A percentile compares a stretch with the other conserved stretches of the same genome.
phyloP scores from a whole-genome alignment of 345 rosid species.

The Nephelium lappaceum region DNA sequence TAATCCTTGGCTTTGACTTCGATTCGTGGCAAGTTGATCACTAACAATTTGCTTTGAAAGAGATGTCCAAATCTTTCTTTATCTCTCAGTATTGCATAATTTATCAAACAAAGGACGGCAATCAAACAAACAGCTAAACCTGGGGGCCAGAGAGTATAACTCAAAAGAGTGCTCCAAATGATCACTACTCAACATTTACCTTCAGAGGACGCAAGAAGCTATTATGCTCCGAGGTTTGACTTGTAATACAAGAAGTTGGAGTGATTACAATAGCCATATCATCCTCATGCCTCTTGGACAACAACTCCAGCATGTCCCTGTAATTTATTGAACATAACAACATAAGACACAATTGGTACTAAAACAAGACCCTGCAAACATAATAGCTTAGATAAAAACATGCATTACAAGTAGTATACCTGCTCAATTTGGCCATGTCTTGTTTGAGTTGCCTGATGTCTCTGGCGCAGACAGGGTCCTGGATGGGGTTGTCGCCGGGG shows the following conservation, averaged over 20 bases:
- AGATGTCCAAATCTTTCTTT: not conserved
- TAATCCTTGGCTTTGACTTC: not conserved
- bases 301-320: slow-evolving; percentile 39
- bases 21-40: not conserved
- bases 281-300: too few species aligned
- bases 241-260: slow-evolving; percentile 42
- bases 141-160: not conserved
- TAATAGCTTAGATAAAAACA: slow-evolving; percentile 2
- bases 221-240: slow-evolving; percentile 44
- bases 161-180: not conserved
- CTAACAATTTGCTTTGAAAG: not conserved
- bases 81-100: not conserved
- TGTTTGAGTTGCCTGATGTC: slow-evolving; percentile 61
- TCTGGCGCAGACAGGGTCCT: slow-evolving; percentile 76
- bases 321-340: slow-evolving; percentile 6
- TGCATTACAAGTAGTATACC: slow-evolving; percentile 26
- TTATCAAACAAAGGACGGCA: not conserved
- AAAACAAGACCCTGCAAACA: not conserved
- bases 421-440: slow-evolving; percentile 46
- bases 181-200: slow-evolving; percentile 39
- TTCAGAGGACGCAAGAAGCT: slow-evolving; percentile 45
- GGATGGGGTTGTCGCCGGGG: slow-evolving; percentile 81
- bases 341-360: not conserved
- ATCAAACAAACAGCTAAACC: not conserved
- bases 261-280: slow-evolving; percentile 26